These are phyloP conservation scores for Apiospora saccharicola DNA, from an alignment of 2,329 filamentous ascomycete species.

Conservation along the genomic window DNA sequence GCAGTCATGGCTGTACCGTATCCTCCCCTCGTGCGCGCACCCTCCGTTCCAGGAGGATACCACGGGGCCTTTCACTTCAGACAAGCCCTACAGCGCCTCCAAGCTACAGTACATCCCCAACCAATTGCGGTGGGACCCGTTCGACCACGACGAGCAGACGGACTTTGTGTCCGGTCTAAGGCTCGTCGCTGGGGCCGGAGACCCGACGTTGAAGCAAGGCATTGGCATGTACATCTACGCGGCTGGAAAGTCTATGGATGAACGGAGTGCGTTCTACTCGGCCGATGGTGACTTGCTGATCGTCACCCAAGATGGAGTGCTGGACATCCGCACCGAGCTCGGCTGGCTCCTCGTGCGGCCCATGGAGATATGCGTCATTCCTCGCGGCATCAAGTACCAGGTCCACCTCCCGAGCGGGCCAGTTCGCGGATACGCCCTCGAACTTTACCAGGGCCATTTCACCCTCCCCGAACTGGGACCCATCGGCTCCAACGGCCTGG, in stretches of 20 bases:
- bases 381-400: constrained; percentile 69
- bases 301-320: constrained; percentile 69
- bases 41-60: constrained; percentile 42
- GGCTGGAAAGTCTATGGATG: constrained; percentile 74
- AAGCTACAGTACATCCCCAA: constrained; percentile 80
- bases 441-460: constrained; percentile 69
- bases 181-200: constrained; percentile 75
- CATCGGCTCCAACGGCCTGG: constrained; percentile 68
- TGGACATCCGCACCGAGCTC: constrained; percentile 73
- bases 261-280: constrained; percentile 76
- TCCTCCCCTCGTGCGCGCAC: constrained; percentile 63
- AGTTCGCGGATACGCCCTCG: constrained; percentile 70
- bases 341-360: constrained; percentile 70
- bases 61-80: constrained; percentile 51
- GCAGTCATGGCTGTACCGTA: constrained; percentile 68
- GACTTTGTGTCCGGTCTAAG: constrained; percentile 61
- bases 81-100: constrained; percentile 54
- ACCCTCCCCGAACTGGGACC: constrained; percentile 68
- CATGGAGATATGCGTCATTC: constrained; percentile 73
- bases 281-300: constrained; percentile 75
- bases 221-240: constrained; percentile 77
- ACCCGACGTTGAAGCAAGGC: constrained; percentile 74
- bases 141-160: constrained; percentile 70
- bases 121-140: constrained; percentile 83
- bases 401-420: constrained; percentile 55